Evolutionary conservation across 192 early-diverging fungal species (phyloP).

Genomic region (Mortierella hygrophila): DNA sequence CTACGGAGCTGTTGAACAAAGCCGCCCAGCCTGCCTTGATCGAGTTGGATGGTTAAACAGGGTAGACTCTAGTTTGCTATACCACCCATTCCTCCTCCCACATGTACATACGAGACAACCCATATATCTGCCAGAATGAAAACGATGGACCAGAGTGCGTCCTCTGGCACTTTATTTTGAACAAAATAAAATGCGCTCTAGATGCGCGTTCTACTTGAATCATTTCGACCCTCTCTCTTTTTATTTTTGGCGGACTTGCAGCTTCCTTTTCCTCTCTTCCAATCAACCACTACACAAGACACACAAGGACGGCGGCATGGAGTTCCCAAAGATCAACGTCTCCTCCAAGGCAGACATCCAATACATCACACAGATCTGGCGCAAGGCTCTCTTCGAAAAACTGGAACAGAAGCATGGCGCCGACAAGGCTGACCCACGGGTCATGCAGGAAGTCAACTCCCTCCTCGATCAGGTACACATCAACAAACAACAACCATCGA

Average conservation of each 20-base stretch:
- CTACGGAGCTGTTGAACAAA: conserved; percentile 34
- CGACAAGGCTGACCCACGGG: conserved; percentile 7
- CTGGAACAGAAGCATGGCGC: conserved; percentile 14
- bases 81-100: neutral
- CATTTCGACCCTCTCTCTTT: too few species aligned
- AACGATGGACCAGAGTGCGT: neutral
- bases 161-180: neutral
- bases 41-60: conserved; percentile 41
- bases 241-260: neutral
- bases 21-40: conserved; percentile 41
- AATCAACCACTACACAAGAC: neutral
- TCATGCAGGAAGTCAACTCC: conserved; percentile 17
- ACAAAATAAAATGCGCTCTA: neutral
- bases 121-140: neutral
- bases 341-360: conserved; percentile 50
- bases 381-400: conserved; percentile 14
- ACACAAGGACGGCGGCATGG: conserved; percentile 9
- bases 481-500: neutral
- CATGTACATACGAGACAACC: neutral
- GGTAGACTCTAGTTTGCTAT: neutral
- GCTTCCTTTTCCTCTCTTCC: neutral
- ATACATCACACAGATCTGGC: conserved; percentile 36
- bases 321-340: conserved; percentile 54
- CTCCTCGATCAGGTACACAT: conserved; percentile 34
- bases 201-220: too few species aligned